Evolutionary conservation across 805 yeast species (phyloP), one percentile per base, ranked within the genome.

Genomic region (Lipomyces oligophaga): DNA sequence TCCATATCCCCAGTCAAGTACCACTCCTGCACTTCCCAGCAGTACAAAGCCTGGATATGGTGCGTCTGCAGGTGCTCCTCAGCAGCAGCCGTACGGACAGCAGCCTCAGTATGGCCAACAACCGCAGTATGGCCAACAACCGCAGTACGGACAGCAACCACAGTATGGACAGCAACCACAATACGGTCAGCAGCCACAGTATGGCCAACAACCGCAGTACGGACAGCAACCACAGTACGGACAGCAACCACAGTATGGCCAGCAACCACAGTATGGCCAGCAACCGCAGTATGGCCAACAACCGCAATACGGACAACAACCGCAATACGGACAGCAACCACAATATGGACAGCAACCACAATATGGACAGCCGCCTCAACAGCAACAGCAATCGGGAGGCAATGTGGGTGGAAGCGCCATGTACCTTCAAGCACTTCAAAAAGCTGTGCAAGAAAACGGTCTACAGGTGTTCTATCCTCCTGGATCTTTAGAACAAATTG

Each of bases 381-480:
- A 42, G 8, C 38, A n/a, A 25, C 54, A 51, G 4, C 41, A 25
- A 13, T n/a, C n/a, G n/a, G n/a, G n/a, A n/a, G n/a, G n/a, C n/a
- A n/a, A n/a, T n/a, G 48, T 41, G 22, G 50, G 45, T 10, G 45
- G 40, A 3, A 25, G 25, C 6, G 34, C 37, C 18, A 51, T 52
- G 30, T 59, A 53, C 47, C 41, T 55, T 18, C 33, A 43, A 24
- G 16, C 54, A 18, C 54, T 61, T 15, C 45, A 41, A 33, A 38
- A 42, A 19, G 55, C 55, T 10, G 65, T 61, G 5, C 59, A 48
- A 42, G 63, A 61, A 40, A 61, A 61, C 48, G 39, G 37, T 3
- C 47, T 61, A 13, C 58, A 61, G 49, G 43, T 55, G 4, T 61
- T 61, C 45, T 61, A 61, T 43, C 61, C 63, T 24, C 63, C 63